Evolutionary conservation across 306 rosid species (phyloP).

Genomic region (Abrus pulchellus): DNA sequence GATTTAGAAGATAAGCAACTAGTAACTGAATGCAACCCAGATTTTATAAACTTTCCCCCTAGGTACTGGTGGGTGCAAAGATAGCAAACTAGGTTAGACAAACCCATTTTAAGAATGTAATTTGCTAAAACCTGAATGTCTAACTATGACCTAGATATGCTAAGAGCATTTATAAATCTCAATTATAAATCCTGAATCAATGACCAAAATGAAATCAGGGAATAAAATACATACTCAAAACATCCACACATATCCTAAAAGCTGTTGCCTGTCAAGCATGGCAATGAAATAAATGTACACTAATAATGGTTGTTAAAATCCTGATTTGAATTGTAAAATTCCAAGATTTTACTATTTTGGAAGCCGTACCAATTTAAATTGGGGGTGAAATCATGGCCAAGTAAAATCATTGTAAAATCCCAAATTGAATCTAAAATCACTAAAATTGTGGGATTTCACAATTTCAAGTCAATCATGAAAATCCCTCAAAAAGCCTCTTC

Average conservation of each 20-base stretch:
- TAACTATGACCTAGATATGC: neutral
- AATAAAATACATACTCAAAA: conserved; percentile 11
- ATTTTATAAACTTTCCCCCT: neutral
- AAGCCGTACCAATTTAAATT: too few relatives aligned
- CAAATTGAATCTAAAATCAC: too few relatives aligned
- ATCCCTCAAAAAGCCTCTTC: too few relatives aligned
- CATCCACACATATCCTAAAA: conserved; percentile 9
- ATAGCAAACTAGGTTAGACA: conserved; percentile 22
- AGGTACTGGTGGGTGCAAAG: conserved; percentile 1
- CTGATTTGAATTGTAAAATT: too few relatives aligned
- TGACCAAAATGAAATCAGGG: neutral
- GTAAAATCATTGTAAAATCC: too few relatives aligned
- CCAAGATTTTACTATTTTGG: too few relatives aligned
- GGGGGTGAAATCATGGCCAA: too few relatives aligned
- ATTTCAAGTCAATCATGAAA: too few relatives aligned
- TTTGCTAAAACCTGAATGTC: conserved; percentile 12
- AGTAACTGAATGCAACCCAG: conserved; percentile 18
- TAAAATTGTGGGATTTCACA: too few relatives aligned
- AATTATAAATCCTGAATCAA: neutral
- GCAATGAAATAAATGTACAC: conserved; percentile 8
- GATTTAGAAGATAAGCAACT: conserved; percentile 23
- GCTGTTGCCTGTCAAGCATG: neutral
- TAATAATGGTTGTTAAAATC: neutral
- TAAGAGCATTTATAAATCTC: conserved; percentile 5
- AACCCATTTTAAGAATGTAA: conserved; percentile 28